phyloP scores from a whole-genome alignment of 2,329 filamentous ascomycete genomes.

The Colletotrichum orbiculare region DNA sequence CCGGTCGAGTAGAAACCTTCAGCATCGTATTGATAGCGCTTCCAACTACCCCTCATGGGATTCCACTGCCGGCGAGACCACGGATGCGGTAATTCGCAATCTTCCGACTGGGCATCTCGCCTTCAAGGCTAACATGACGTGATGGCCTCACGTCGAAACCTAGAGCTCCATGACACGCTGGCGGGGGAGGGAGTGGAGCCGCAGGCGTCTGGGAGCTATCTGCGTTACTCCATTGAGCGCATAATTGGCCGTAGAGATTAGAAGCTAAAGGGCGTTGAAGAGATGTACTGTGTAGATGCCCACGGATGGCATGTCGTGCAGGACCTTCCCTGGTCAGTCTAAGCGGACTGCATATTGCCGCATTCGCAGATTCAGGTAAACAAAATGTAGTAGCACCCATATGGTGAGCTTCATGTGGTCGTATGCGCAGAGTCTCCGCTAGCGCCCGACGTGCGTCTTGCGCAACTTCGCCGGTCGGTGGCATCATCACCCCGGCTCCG shows the following conservation, averaged over 20 bases:
- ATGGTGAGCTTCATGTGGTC: too few species aligned
- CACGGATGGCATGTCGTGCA: conserved; percentile 1
- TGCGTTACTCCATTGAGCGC: conserved; percentile 1
- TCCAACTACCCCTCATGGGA: conserved; percentile 2
- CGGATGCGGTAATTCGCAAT: not conserved
- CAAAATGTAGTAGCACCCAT: too few species aligned
- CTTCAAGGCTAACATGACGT: conserved; percentile 38
- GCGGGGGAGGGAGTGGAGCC: not conserved
- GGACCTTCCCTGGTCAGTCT: conserved; percentile 5
- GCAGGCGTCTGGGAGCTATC: too few species aligned
- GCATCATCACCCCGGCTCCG: conserved; percentile 36
- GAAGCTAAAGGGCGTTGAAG: not conserved
- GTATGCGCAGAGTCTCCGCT: conserved; percentile 3
- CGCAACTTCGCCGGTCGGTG: conserved; percentile 34
- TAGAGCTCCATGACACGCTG: conserved; percentile 4
- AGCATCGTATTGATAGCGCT: conserved; percentile 8
- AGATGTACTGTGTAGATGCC: not conserved
- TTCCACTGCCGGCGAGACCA: not conserved
- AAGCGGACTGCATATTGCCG: not conserved
- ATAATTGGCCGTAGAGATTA: not conserved
- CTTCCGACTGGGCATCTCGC: conserved; percentile 23
- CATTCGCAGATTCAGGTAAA: too few species aligned
- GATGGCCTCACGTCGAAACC: conserved; percentile 22
- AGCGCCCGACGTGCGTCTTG: conserved; percentile 27
- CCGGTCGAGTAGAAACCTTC: not conserved